phyloP scores from a whole-genome alignment of 73 alveolate genomes.

The Loxodes magnus region DNA sequence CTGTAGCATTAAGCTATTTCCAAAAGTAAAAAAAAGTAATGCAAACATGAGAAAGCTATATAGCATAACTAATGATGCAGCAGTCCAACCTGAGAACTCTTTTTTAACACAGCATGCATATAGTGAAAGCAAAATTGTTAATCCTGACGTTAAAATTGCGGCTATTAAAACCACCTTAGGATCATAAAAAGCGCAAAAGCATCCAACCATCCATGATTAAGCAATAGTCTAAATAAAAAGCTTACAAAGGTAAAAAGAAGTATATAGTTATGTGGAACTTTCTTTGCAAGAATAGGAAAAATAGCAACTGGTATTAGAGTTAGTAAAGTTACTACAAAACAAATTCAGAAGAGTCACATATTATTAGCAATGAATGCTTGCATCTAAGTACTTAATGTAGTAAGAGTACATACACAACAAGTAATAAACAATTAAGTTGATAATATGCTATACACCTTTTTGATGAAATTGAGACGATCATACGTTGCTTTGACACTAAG shows the following conservation, averaged over 20 bases:
- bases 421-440: slow-evolving; percentile 21
- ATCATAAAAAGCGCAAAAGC: slow-evolving; percentile 34
- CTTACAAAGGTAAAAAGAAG: slow-evolving; percentile 31
- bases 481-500: too few species aligned
- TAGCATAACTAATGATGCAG: not conserved
- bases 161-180: slow-evolving; percentile 36
- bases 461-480: slow-evolving; percentile 12
- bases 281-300: slow-evolving; percentile 29
- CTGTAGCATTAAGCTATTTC: slow-evolving; percentile 3
- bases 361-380: slow-evolving; percentile 3
- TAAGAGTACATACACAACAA: slow-evolving; percentile 10
- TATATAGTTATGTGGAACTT: slow-evolving; percentile 51
- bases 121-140: slow-evolving; percentile 22
- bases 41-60: not conserved
- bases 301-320: slow-evolving; percentile 17
- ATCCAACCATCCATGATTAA: slow-evolving; percentile 23
- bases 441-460: slow-evolving; percentile 22
- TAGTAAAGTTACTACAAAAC: not conserved
- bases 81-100: slow-evolving; percentile 16
- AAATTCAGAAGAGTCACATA: not conserved
- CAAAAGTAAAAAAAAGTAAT: slow-evolving; percentile 12
- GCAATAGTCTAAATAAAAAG: slow-evolving; percentile 51
- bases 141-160: slow-evolving; percentile 22
- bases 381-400: not conserved
- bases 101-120: slow-evolving; percentile 30